Conservation (phyloP, 352 stramenopile species). For the Globisporangium rhizosaccharum region DNA sequence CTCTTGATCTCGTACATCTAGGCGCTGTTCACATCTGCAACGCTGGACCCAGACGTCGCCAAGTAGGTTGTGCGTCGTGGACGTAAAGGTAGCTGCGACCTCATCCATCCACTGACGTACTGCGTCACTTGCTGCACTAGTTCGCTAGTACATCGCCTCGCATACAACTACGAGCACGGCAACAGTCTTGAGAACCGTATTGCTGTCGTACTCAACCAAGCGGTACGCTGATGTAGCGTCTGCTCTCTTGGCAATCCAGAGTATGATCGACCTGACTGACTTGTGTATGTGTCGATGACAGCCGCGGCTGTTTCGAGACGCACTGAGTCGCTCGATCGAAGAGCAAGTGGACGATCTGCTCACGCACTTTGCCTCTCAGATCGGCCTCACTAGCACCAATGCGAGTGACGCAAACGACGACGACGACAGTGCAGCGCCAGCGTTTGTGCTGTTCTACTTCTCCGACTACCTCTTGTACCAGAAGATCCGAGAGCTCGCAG, state of each 20-base stretch:
- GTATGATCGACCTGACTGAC: not conserved
- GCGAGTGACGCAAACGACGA: conserved; percentile 3
- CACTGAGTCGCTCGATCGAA: conserved; percentile 30
- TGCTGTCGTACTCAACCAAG: conserved; percentile 24
- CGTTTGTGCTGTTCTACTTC: conserved; percentile 36
- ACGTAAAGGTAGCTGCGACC: not conserved
- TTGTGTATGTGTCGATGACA: conserved; percentile 1
- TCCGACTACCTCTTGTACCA: conserved; percentile 9
- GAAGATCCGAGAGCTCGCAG: conserved; percentile 1
- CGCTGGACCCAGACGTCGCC: conserved; percentile 18
- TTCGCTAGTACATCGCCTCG: conserved; percentile 29
- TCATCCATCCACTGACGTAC: not conserved
- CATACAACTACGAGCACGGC: conserved; percentile 40
- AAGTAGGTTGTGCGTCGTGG: conserved; percentile 22
- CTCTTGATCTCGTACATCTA: conserved; percentile 9
- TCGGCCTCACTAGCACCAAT: not conserved
- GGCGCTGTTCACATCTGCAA: conserved; percentile 33
- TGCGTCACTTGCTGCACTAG: conserved; percentile 12
- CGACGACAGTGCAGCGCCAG: not conserved
- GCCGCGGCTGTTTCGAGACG: conserved; percentile 32
- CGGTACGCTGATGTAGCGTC: conserved; percentile 11
- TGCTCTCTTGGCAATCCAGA: not conserved
- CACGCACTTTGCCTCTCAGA: conserved; percentile 8
- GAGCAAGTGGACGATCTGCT: conserved; percentile 30
- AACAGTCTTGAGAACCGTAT: conserved; percentile 23